These are phyloP conservation scores for Cladosporium sp. DNA, from an alignment of 2,329 filamentous ascomycete genomes.

Conservation along the genomic window DNA sequence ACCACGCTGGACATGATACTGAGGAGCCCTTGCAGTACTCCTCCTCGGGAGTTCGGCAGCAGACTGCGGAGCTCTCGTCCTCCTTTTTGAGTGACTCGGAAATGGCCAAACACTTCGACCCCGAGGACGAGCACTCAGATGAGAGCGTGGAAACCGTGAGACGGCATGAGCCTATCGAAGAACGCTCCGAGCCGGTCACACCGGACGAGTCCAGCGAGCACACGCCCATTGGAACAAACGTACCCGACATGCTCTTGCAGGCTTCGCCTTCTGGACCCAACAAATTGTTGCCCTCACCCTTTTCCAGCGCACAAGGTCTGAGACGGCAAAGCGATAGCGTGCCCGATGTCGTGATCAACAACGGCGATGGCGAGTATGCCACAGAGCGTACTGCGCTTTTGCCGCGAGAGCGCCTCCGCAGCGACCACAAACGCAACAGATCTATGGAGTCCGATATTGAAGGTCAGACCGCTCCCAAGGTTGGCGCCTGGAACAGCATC, in stretches of 20 bases:
- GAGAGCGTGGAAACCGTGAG: constrained; percentile 21
- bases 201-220: constrained; percentile 25
- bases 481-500: constrained; percentile 33
- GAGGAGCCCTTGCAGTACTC: constrained; percentile 43
- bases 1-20: constrained; percentile 29
- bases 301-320: neutral
- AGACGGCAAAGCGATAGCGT: constrained; percentile 20
- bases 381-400: constrained; percentile 41
- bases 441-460: constrained; percentile 31
- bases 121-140: constrained; percentile 15
- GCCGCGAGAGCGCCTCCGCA: constrained; percentile 30
- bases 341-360: constrained; percentile 33
- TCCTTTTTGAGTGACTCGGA: constrained; percentile 40
- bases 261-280: neutral
- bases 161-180: constrained; percentile 34
- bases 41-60: constrained; percentile 40
- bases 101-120: constrained; percentile 18
- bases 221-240: constrained; percentile 10
- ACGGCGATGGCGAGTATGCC: constrained; percentile 27
- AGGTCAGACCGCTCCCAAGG: constrained; percentile 21
- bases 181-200: constrained; percentile 37
- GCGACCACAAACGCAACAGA: constrained; percentile 26
- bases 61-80: constrained; percentile 41
- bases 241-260: constrained; percentile 18
- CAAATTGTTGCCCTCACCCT: constrained; percentile 7